phyloP scores from a whole-genome alignment of 257 asterid genomes.

The Penstemon davidsonii region DNA sequence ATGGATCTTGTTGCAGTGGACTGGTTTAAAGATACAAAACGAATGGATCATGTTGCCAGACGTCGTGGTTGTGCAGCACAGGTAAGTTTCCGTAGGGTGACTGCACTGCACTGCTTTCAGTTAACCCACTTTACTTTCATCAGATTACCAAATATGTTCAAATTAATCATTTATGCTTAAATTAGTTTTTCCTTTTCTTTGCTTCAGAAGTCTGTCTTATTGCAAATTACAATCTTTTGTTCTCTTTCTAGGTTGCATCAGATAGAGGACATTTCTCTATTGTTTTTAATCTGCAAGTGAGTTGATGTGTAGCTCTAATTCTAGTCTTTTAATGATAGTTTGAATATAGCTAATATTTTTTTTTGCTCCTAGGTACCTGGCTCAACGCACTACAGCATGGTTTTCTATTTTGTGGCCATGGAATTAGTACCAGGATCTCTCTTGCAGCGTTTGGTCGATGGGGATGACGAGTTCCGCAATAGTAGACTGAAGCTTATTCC shows the following conservation, averaged over 20 bases:
- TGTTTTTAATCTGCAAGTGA: constrained; percentile 66
- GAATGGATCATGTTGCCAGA: constrained; percentile 96
- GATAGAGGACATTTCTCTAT: constrained; percentile 78
- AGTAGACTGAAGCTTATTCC: constrained; percentile 95
- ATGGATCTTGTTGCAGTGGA: constrained; percentile 99
- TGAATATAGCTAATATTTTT: constrained; percentile 16
- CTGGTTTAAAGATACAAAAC: constrained; percentile 92
- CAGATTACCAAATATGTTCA: constrained; percentile 6
- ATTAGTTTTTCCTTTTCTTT: background rate
- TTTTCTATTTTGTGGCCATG: constrained; percentile 74
- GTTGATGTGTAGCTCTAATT: constrained; percentile 28
- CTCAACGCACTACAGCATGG: constrained; percentile 79
- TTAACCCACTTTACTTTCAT: constrained; percentile 24
- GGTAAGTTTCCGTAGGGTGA: constrained; percentile 43
- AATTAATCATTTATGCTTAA: constrained; percentile 1
- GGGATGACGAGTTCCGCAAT: constrained; percentile 95
- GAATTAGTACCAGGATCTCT: constrained; percentile 62
- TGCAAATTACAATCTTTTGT: constrained; percentile 20
- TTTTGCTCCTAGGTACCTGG: constrained; percentile 55
- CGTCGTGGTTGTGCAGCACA: constrained; percentile 97
- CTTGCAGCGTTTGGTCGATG: constrained; percentile 74
- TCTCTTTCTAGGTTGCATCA: constrained; percentile 78
- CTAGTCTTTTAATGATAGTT: constrained; percentile 16
- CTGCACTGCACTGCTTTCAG: background rate
- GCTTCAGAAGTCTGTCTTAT: constrained; percentile 14